These are phyloP conservation scores for Debaryomyces psychrophilus DNA, from an alignment of 1,139 yeast genomes.

Conservation along the genomic window DNA sequence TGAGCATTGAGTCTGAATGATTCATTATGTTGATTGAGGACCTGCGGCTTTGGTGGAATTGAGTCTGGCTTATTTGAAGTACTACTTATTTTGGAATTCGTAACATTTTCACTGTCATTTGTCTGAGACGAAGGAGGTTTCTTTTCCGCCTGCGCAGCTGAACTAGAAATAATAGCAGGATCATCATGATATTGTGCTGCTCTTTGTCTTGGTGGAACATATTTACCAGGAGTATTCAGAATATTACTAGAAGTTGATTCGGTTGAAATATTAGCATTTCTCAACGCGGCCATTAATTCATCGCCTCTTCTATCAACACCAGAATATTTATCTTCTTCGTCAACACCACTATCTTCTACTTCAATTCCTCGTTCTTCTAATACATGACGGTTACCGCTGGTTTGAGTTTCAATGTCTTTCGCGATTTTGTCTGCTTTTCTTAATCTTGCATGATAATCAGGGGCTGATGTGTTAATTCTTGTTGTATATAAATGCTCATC, in stretches of 20 bases:
- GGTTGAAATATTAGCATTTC: slow-evolving; percentile 29
- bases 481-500: slow-evolving; percentile 93
- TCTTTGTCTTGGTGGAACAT: slow-evolving; percentile 68
- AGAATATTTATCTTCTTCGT: slow-evolving; percentile 95
- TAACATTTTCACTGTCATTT: not conserved
- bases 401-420: slow-evolving; percentile 73
- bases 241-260: slow-evolving; percentile 14
- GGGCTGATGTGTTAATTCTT: slow-evolving; percentile 70
- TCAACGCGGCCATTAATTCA: slow-evolving; percentile 65
- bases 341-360: slow-evolving; percentile 83
- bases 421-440: slow-evolving; percentile 80
- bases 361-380: slow-evolving; percentile 87
- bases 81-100: slow-evolving; percentile 10
- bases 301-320: slow-evolving; percentile 77
- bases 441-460: slow-evolving; percentile 68
- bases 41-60: slow-evolving; percentile 40
- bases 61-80: slow-evolving; percentile 30
- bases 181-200: slow-evolving; percentile 68
- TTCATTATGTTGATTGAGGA: slow-evolving; percentile 32
- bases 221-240: slow-evolving; percentile 34
- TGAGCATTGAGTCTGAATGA: slow-evolving; percentile 56
- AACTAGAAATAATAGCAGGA: slow-evolving; percentile 73
- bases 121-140: slow-evolving; percentile 1
- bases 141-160: slow-evolving; percentile 28
- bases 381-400: slow-evolving; percentile 72